phyloP scores from a whole-genome alignment of 345 rosid genomes.

The Citrus reticulata region DNA sequence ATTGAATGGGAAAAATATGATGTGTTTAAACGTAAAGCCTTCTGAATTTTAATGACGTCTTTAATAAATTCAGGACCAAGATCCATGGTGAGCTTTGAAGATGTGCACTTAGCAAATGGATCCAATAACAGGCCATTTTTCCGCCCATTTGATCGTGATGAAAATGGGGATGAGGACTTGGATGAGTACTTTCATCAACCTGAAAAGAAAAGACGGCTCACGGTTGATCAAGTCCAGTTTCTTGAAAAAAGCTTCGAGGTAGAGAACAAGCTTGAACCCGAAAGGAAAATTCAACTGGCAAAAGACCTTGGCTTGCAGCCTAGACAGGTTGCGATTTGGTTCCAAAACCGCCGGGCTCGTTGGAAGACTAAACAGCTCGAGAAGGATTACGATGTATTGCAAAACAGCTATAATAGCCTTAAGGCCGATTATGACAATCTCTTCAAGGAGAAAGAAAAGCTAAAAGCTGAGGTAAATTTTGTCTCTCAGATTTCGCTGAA shows the following conservation, averaged over 20 bases:
- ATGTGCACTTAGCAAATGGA: slow-evolving; percentile 23
- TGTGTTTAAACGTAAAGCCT: too few species aligned
- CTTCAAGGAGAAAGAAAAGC: slow-evolving; percentile 39
- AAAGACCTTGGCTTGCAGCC: slow-evolving; percentile 65
- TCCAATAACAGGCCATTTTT: slow-evolving; percentile 23
- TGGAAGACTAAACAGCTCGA: slow-evolving; percentile 59
- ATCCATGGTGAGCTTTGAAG: slow-evolving; percentile 48
- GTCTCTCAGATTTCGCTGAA: too few species aligned
- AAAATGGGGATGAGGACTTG: slow-evolving; percentile 43
- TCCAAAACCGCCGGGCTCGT: slow-evolving; percentile 66
- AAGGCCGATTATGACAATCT: slow-evolving; percentile 46
- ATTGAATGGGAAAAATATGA: too few species aligned
- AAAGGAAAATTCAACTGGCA: slow-evolving; percentile 62
- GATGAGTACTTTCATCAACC: slow-evolving; percentile 43
- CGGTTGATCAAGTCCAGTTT: slow-evolving; percentile 47
- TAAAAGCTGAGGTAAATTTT: slow-evolving; percentile 43
- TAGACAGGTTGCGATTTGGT: slow-evolving; percentile 70
- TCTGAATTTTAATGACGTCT: not conserved
- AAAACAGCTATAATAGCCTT: slow-evolving; percentile 42
- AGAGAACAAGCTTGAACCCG: slow-evolving; percentile 67
- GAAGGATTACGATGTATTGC: slow-evolving; percentile 50
- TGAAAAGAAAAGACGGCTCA: slow-evolving; percentile 52
- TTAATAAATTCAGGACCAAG: slow-evolving; percentile 30
- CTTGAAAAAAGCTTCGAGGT: slow-evolving; percentile 61
- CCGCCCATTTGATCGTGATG: slow-evolving; percentile 36